Evolutionary conservation across 192 early-diverging fungal genomes (phyloP).

Genomic region (Gonapodya prolifera): DNA sequence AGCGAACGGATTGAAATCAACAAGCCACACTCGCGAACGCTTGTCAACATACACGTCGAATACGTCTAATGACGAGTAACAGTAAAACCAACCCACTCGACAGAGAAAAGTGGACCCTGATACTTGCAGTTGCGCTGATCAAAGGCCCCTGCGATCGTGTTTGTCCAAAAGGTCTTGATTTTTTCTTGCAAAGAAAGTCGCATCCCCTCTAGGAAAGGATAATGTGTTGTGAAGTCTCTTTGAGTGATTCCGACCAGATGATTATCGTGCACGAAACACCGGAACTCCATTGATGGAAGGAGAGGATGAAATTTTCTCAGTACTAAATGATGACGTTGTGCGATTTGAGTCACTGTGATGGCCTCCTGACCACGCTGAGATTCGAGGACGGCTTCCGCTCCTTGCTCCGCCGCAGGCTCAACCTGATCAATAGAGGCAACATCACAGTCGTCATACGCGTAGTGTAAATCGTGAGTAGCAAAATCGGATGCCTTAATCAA

Average conservation of each 20-base stretch:
- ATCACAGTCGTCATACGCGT: slow-evolving; percentile 62
- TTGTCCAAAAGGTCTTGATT: background rate
- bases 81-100: background rate
- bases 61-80: slow-evolving; percentile 36
- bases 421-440: slow-evolving; percentile 38
- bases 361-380: slow-evolving; percentile 5
- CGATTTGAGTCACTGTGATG: slow-evolving; percentile 21
- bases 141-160: background rate
- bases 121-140: background rate
- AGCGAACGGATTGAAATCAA: slow-evolving; percentile 89
- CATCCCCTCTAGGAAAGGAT: slow-evolving; percentile 1
- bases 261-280: slow-evolving; percentile 75
- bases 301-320: slow-evolving; percentile 77
- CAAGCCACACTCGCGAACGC: slow-evolving; percentile 46
- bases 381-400: background rate
- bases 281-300: slow-evolving; percentile 84
- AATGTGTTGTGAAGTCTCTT: background rate
- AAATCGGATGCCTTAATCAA: slow-evolving; percentile 90
- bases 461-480: slow-evolving; percentile 65
- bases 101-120: background rate
- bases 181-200: background rate
- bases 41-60: slow-evolving; percentile 81
- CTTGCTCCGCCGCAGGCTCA: background rate
- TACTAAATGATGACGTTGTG: slow-evolving; percentile 39
- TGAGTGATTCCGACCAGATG: slow-evolving; percentile 45